phyloP scores from a whole-genome alignment of 2,329 filamentous ascomycete species.

The Fusarium paranaense region DNA sequence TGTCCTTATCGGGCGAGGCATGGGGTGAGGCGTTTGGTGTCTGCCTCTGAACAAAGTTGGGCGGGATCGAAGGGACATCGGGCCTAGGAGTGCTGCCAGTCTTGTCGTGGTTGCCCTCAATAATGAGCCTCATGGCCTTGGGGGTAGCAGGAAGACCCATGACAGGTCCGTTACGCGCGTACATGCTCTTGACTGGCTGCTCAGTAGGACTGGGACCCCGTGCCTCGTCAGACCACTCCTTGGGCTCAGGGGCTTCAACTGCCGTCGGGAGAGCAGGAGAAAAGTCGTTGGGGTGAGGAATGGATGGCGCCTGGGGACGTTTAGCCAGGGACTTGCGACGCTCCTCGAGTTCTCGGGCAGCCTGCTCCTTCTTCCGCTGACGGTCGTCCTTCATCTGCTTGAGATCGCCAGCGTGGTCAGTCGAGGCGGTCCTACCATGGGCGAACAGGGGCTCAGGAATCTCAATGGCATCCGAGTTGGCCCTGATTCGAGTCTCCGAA shows the following conservation, averaged over 20 bases:
- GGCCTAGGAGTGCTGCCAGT: slow-evolving; percentile 57
- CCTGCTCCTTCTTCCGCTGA: slow-evolving; percentile 76
- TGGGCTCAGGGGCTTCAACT: slow-evolving; percentile 59
- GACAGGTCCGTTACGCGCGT: slow-evolving; percentile 61
- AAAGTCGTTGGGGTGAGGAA: slow-evolving; percentile 77
- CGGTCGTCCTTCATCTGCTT: slow-evolving; percentile 69
- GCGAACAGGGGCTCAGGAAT: slow-evolving; percentile 46
- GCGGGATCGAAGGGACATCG: slow-evolving; percentile 66
- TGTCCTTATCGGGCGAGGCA: slow-evolving; percentile 48
- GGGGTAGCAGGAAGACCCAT: slow-evolving; percentile 92
- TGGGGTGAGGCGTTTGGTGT: slow-evolving; percentile 55
- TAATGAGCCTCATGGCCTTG: slow-evolving; percentile 87
- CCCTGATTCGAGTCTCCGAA: slow-evolving; percentile 54
- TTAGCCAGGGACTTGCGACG: slow-evolving; percentile 85
- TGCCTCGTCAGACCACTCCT: slow-evolving; percentile 55
- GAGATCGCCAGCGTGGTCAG: slow-evolving; percentile 65
- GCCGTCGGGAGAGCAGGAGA: slow-evolving; percentile 43
- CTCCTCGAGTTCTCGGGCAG: slow-evolving; percentile 88
- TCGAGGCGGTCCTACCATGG: slow-evolving; percentile 54
- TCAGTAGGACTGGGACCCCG: slow-evolving; percentile 74
- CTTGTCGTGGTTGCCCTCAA: slow-evolving; percentile 66
- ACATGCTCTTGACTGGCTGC: slow-evolving; percentile 65
- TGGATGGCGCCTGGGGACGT: slow-evolving; percentile 81
- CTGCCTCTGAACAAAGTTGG: slow-evolving; percentile 57
- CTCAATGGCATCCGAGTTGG: slow-evolving; percentile 47